Evolutionary conservation across 352 stramenopile genomes (phyloP).

Genomic region (Pythium aristosporum): DNA sequence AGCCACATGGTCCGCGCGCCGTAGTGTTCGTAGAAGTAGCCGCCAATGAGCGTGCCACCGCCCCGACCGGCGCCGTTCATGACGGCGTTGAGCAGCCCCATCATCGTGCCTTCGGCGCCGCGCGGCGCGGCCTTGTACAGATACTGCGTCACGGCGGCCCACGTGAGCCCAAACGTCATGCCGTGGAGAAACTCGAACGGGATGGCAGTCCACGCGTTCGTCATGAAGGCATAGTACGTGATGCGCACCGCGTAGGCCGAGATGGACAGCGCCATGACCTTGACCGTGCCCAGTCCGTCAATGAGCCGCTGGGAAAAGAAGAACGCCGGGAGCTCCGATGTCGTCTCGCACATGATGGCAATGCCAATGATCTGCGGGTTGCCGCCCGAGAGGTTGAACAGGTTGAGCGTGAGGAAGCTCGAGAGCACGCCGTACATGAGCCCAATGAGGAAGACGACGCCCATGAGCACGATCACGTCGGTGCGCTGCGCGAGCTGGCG

Average conservation of each 20-base stretch:
- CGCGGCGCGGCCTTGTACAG: slow-evolving; percentile 59
- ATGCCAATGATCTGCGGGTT: slow-evolving; percentile 80
- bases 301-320: slow-evolving; percentile 78
- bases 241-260: slow-evolving; percentile 63
- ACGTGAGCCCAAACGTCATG: slow-evolving; percentile 68
- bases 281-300: slow-evolving; percentile 61
- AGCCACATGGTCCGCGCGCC: slow-evolving; percentile 67
- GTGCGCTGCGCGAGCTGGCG: slow-evolving; percentile 36
- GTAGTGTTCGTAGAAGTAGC: slow-evolving; percentile 77
- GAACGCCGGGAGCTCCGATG: slow-evolving; percentile 78
- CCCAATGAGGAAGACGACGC: slow-evolving; percentile 78
- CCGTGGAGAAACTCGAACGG: slow-evolving; percentile 82
- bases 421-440: slow-evolving; percentile 81
- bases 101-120: slow-evolving; percentile 68
- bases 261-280: slow-evolving; percentile 71
- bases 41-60: slow-evolving; percentile 64
- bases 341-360: slow-evolving; percentile 77
- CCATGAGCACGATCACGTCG: slow-evolving; percentile 71
- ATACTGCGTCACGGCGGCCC: slow-evolving; percentile 77
- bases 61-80: slow-evolving; percentile 70
- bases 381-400: slow-evolving; percentile 73
- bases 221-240: slow-evolving; percentile 76
- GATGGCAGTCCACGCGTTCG: slow-evolving; percentile 74
- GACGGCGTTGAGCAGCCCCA: slow-evolving; percentile 74
- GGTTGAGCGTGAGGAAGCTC: slow-evolving; percentile 81